Evolutionary conservation across 1,284 basidiomycete genomes (phyloP).

Genomic region (Coniferiporia sulphurascens): DNA sequence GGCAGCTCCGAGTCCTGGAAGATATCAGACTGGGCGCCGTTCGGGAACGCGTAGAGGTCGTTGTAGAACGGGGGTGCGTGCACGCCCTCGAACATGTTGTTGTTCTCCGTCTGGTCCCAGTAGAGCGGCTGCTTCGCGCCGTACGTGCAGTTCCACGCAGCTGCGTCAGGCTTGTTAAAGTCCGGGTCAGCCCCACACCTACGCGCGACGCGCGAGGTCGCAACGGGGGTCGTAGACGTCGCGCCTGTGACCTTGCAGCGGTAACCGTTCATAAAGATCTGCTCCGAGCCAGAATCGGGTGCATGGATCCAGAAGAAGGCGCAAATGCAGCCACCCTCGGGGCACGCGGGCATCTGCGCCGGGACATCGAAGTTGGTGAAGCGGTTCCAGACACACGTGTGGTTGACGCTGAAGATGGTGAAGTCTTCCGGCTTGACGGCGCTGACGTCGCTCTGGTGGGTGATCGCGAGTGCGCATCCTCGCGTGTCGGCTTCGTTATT

Average conservation of each 20-base stretch:
- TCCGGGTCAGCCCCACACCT: conserved; percentile 53
- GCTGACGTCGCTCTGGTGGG: conserved; percentile 56
- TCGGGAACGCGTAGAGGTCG: conserved; percentile 50
- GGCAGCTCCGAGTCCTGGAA: conserved; percentile 38
- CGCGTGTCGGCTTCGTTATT: conserved; percentile 47
- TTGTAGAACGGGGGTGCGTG: conserved; percentile 54
- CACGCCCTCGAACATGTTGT: conserved; percentile 57
- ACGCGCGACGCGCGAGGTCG: conserved; percentile 46
- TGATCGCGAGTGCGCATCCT: conserved; percentile 66
- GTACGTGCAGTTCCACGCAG: conserved; percentile 61
- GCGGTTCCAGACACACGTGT: conserved; percentile 65
- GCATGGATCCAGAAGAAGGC: conserved; percentile 73
- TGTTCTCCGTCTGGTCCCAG: conserved; percentile 57
- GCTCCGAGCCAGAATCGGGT: conserved; percentile 39
- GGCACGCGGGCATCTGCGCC: conserved; percentile 60
- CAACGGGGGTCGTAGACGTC: conserved; percentile 46
- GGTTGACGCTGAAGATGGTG: conserved; percentile 68
- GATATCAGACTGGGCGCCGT: conserved; percentile 62
- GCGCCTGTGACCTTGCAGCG: conserved; percentile 61
- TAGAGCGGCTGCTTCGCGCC: conserved; percentile 63
- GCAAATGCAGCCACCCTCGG: conserved; percentile 59
- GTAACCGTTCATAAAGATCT: conserved; percentile 73
- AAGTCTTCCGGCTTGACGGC: conserved; percentile 61
- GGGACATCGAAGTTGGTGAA: conserved; percentile 65
- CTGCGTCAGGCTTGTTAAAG: conserved; percentile 35